A percentile compares a stretch with the other conserved stretches of the same genome.
Evolutionary conservation across 2,329 filamentous ascomycete genomes (phyloP).

Genomic region (Alternaria panax): DNA sequence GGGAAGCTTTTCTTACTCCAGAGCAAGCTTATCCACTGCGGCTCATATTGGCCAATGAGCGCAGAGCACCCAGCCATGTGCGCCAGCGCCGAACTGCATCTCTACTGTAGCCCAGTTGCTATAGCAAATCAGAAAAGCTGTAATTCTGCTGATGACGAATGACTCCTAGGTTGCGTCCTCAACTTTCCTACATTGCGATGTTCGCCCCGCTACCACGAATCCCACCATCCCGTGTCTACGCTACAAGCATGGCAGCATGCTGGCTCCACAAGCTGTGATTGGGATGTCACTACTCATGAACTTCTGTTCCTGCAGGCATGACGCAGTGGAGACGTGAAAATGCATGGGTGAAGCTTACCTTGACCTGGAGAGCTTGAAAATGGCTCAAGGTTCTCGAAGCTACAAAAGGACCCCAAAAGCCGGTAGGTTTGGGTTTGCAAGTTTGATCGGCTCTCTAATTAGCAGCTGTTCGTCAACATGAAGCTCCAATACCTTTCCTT

Average conservation of each 20-base stretch:
- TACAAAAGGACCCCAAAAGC: slow-evolving; percentile 32
- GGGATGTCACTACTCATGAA: slow-evolving; percentile 7
- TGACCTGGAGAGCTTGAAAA: slow-evolving; percentile 9
- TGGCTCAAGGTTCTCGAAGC: background rate
- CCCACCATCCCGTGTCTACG: slow-evolving; percentile 10
- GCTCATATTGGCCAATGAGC: slow-evolving; percentile 11
- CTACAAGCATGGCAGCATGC: slow-evolving; percentile 26
- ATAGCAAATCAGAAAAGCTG: slow-evolving; percentile 12
- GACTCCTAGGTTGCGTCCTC: background rate
- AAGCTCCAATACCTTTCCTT: slow-evolving; percentile 37
- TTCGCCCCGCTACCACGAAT: slow-evolving; percentile 2
- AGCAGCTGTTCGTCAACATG: slow-evolving; percentile 27
- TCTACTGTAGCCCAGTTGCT: background rate
- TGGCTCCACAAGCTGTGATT: slow-evolving; percentile 26
- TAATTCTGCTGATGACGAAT: slow-evolving; percentile 18
- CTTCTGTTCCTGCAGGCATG: slow-evolving; percentile 31
- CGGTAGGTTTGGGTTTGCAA: slow-evolving; percentile 11
- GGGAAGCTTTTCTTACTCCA: slow-evolving; percentile 10
- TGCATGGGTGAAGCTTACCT: slow-evolving; percentile 9
- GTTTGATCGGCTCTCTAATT: slow-evolving; percentile 3
- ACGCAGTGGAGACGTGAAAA: slow-evolving; percentile 22
- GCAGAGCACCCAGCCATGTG: slow-evolving; percentile 13
- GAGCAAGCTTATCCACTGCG: background rate
- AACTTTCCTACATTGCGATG: slow-evolving; percentile 9
- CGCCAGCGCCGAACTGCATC: background rate